Base-by-base conservation (phyloP, 2,329 filamentous ascomycete genomes). In the Arthrinium puccinioides region DNA sequence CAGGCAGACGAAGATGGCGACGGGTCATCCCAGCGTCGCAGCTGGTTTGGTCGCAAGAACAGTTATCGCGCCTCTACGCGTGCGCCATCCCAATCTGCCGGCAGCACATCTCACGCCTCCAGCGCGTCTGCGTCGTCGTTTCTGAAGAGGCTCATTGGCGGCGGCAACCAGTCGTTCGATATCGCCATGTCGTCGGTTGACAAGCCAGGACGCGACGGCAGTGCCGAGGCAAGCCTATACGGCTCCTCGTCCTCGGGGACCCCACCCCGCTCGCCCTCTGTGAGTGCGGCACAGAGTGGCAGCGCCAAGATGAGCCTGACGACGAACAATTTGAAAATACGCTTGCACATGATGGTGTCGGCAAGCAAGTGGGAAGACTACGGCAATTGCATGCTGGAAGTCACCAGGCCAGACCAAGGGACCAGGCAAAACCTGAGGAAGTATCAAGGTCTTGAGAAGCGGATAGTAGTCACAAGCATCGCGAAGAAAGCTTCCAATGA, bases 311-410 rank as follows among this genome's bases (percentile, higher is more conserved):
- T 70, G 31, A 70, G 79, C 15, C 60, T 81, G 16, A 84, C 82
- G 37, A 79, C 87, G 40, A 82, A 82, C 38, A 88, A 92, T 51
- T 79, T 90, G 36, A 89, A 89, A 49, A 86, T 96, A 49, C 75
- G 88, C 24, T 74, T 97, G 10, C 95, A 97, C 57, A 70, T 86
- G 33, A 80, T 90, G 34, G 82, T 88, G 42, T 69, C 76, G 2
- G 69, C 77, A 10, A 79, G 79, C 34, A 90, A 90, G 56, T 98
- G 92, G 92, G 81, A 87, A 43, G 89, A 97, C 56, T 80, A 89
- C 66, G 90, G 92, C 46, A 81, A 86, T 49, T 94, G 88, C 42
- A 72, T 79, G 25, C 66, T 98, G 42, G 87, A 84, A 13, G 87
- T 98, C 51, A 79, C 88, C 56, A 76, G 79, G 14, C 84, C 87